Evolutionary conservation across 2,329 filamentous ascomycete genomes (phyloP).

Genomic region (Colletotrichum phormii): DNA sequence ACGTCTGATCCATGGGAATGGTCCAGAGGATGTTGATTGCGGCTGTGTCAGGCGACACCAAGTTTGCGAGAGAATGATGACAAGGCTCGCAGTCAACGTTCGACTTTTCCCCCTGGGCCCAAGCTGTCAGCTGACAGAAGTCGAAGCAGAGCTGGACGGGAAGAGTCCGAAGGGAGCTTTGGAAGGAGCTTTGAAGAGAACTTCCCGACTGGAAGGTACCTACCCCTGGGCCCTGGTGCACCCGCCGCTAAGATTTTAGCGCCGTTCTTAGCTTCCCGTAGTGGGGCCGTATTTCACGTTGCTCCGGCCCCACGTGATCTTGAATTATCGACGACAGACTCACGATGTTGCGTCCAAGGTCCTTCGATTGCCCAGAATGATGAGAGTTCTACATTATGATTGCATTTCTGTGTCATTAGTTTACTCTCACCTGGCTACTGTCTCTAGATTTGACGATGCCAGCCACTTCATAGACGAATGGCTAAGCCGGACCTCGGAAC

Average conservation of each 20-base stretch:
- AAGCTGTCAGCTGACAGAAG: neutral
- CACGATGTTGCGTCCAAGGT: neutral
- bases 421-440: too few relatives aligned
- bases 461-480: neutral
- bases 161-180: neutral
- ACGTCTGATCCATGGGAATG: conserved; percentile 16
- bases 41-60: neutral
- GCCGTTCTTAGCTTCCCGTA: neutral
- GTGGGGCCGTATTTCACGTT: neutral
- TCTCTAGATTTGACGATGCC: neutral
- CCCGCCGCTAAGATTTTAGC: conserved; percentile 7
- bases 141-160: too few relatives aligned
- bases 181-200: neutral
- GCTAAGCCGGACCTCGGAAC: neutral
- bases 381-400: too few relatives aligned
- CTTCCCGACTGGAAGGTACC: neutral
- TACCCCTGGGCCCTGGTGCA: neutral
- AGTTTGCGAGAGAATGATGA: neutral
- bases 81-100: neutral
- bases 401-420: neutral
- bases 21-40: neutral
- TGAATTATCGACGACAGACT: neutral
- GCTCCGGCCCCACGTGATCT: neutral
- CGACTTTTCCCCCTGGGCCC: neutral
- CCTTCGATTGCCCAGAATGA: neutral